Evolutionary conservation across 176 grass and related monocot species (phyloP).

Genomic region (Avena sativa): DNA sequence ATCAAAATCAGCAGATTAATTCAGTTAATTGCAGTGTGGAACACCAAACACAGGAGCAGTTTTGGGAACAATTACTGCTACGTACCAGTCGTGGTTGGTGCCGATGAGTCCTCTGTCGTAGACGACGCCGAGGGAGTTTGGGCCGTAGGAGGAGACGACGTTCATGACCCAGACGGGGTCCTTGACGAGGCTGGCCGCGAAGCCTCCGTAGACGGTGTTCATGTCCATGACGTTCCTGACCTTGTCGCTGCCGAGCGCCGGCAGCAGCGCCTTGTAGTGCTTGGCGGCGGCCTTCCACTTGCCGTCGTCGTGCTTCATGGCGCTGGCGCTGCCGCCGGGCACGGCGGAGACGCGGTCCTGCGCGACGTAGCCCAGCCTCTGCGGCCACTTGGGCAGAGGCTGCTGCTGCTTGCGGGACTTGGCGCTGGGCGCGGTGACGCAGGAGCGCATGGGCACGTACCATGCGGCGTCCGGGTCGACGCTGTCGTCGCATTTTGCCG

Average conservation of each 20-base stretch:
- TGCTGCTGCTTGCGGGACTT: conserved; percentile 54
- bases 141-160: conserved; percentile 80
- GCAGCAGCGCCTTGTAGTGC: conserved; percentile 74
- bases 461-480: conserved; percentile 80
- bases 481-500: conserved; percentile 90
- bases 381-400: conserved; percentile 78
- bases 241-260: conserved; percentile 71
- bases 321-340: conserved; percentile 62
- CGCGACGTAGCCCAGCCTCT: conserved; percentile 56
- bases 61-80: no score
- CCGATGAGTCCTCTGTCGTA: conserved; percentile 95
- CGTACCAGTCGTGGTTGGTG: conserved; percentile 86
- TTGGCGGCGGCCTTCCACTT: conserved; percentile 74
- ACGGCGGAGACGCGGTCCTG: conserved; percentile 68
- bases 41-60: no score
- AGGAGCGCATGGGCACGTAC: conserved; percentile 88
- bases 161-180: conserved; percentile 98
- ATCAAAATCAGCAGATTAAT: no score
- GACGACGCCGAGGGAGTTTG: conserved; percentile 76
- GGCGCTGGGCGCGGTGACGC: conserved; percentile 62
- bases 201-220: conserved; percentile 81
- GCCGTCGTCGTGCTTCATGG: conserved; percentile 80
- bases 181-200: conserved; percentile 65
- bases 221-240: conserved; percentile 95
- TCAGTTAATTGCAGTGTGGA: no score